Base-by-base conservation (phyloP, 306 rosid species). In the Coriaria nepalensis region DNA sequence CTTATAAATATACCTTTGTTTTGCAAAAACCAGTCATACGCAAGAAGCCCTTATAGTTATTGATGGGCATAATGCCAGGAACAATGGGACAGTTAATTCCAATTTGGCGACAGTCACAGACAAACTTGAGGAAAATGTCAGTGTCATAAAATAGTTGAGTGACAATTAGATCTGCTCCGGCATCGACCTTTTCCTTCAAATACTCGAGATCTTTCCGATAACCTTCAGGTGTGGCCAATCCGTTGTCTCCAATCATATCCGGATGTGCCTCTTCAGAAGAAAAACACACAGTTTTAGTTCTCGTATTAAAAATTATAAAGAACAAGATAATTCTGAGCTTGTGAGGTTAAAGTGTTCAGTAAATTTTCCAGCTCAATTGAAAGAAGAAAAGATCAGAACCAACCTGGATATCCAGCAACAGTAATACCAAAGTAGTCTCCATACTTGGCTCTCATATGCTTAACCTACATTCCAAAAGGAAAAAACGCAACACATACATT, bases 11-110 rank as follows among this genome's bases (percentile, higher is more conserved):
- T 72, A 85, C 96, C 96, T 69, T 92, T 13, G 98, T 85, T 79
- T 85, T 92, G 75, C 98, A 92, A 68, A 90, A 92, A 12, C 94
- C 94, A 57, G 94, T 85, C 98, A 92, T 92, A 57, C 98, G 94
- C 35, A 82, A 1, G 65, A 92, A 92, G 6, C 98, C 98, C 57
- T 78, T 92, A 75, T 92, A 92, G 69, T 92, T 92, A 67, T 92
- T 85, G 39, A 92, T 85, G 54, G 96, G 96, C 98, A 90, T 90
- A 55, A 90, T 82, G 60, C 98, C 98, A 33, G 98, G 98, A 53
- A 90, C 93, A 73, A 85, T 90, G 20, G 98, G 98, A 49, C 94
- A 82, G 29, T 73, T 77, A 49, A 90, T 90, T 59, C 98, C 98
- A 63, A 85, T 85, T 78, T 82, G 87, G 59, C 94, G 98, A 71